These are phyloP conservation scores for Retiboletus flavoniger DNA, from an alignment of 1,284 basidiomycete genomes.

Conservation along the genomic window DNA sequence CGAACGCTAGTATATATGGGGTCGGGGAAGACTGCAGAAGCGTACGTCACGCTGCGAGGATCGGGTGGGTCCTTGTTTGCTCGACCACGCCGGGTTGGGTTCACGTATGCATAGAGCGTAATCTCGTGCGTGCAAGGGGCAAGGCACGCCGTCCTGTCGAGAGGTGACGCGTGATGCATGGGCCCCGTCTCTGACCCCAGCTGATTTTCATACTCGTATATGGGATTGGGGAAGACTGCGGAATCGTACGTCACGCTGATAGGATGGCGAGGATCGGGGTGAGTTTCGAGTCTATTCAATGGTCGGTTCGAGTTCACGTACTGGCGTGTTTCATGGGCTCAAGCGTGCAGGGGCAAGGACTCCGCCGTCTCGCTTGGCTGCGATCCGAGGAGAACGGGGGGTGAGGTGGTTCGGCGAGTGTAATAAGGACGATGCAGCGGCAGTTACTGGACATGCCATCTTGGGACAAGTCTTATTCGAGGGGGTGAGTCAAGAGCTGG, in stretches of 20 bases:
- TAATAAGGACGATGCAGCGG: background rate
- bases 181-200: too few species aligned
- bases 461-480: background rate
- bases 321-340: background rate
- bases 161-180: too few species aligned
- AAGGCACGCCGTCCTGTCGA: too few species aligned
- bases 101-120: too few species aligned
- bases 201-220: too few species aligned
- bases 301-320: background rate
- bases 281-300: background rate
- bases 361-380: conserved; percentile 50
- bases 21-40: conserved; percentile 31
- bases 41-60: background rate
- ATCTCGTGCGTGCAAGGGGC: too few species aligned
- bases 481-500: background rate
- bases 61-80: background rate
- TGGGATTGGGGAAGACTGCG: too few species aligned
- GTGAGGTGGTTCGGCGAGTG: background rate
- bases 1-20: conserved; percentile 50
- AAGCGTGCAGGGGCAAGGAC: conserved; percentile 45
- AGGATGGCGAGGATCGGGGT: background rate
- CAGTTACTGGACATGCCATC: background rate
- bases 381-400: conserved; percentile 45
- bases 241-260: too few species aligned
- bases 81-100: too few species aligned